Evolutionary conservation across 768 basidiomycete species (phyloP), one percentile per base, ranked within the genome.

Genomic region (Hemileccinum impolitum): DNA sequence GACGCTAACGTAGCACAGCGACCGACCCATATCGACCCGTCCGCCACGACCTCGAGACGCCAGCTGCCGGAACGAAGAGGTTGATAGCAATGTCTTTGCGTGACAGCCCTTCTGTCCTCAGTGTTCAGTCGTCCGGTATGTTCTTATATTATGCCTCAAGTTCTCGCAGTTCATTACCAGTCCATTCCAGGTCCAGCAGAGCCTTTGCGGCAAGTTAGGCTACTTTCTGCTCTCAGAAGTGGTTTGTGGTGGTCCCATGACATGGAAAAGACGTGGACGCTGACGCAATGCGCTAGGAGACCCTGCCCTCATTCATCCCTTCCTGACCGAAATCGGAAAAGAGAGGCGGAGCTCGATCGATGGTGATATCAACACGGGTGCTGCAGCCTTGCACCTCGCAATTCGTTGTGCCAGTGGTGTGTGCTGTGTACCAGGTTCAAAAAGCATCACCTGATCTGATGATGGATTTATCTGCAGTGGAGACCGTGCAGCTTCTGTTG

Each of bases 381-480:
- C 87, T 6, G 84, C 87, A 3, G 86, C 87, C 0, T 70, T 92
- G 7, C 89, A 92, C 65, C 78, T 92, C 3, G 89, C 87, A 11
- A 81, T 92, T n/a, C 79, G 87, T 37, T 91, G 90, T 64, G 88
- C 80, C 50, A 83, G 84, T 10, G 76, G 87, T 87, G 57, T 19
- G 81, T 70, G n/a, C 7, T 34, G 17, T 44, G 14, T 36, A 7
- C 30, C 23, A 23, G 23, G 23, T 14, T n/a, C n/a, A 30, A 31
- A 26, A 2, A 6, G 17, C 14, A 15, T 40, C 49, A 36, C 25
- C 34, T 45, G 39, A 41, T 42, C 53, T 37, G 18, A 55, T 18
- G 19, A n/a, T 15, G 26, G 17, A 32, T 37, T 34, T 10, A 4
- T 52, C n/a, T 8, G 50, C 23, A 87, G 86, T 68, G 36, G 79